These are phyloP conservation scores for Nitzschia sp. DNA, from an alignment of 108 stramenopile species.

Conservation along the genomic window DNA sequence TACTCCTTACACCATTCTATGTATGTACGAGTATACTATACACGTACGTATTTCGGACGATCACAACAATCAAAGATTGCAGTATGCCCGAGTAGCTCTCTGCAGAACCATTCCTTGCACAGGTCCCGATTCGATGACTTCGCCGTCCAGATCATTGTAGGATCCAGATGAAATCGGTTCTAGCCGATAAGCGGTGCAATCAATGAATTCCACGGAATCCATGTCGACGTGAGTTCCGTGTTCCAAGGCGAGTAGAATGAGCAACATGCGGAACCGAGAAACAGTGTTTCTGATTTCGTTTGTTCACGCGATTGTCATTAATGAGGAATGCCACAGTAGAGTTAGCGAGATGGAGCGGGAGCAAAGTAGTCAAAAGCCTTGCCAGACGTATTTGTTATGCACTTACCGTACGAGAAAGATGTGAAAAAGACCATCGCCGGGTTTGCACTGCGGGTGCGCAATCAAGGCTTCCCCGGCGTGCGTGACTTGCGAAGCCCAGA, in stretches of 20 bases:
- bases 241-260: conserved; percentile 69
- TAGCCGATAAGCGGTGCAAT: conserved; percentile 79
- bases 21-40: not conserved
- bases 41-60: not conserved
- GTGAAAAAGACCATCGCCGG: conserved; percentile 80
- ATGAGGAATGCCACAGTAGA: no score
- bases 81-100: conserved; percentile 37
- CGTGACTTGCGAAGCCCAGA: conserved; percentile 80
- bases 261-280: conserved; percentile 51
- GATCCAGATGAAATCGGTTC: conserved; percentile 62
- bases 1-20: not conserved
- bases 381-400: not conserved
- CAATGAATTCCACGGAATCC: conserved; percentile 55
- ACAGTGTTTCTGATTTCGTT: conserved; percentile 24
- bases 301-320: not conserved
- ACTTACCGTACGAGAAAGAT: conserved; percentile 74
- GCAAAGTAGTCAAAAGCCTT: not conserved
- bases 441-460: conserved; percentile 63
- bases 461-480: conserved; percentile 66
- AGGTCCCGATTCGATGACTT: conserved; percentile 81
- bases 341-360: no score
- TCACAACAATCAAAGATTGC: conserved; percentile 6
- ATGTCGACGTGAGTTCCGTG: conserved; percentile 67
- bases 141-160: conserved; percentile 87
- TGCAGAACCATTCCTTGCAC: conserved; percentile 72